Evolutionary conservation across 768 basidiomycete species (phyloP).

Genomic region (Termitomyces sp.): DNA sequence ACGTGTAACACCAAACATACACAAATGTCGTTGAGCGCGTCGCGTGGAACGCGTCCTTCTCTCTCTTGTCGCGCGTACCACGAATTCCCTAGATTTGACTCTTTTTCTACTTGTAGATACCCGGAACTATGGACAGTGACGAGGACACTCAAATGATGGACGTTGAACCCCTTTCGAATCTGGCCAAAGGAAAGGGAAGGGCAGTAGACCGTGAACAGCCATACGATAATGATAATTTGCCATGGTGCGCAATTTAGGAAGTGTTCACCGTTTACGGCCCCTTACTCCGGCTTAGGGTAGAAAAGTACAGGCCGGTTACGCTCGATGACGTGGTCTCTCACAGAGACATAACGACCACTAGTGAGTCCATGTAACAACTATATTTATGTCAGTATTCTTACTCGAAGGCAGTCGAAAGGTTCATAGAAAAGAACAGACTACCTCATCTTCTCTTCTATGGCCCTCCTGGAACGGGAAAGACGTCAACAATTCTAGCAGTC

Average conservation of each 20-base stretch:
- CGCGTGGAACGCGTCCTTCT: slow-evolving; percentile 15
- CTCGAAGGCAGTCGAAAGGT: slow-evolving; percentile 76
- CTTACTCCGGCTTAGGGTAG: slow-evolving; percentile 65
- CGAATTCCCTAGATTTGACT: not conserved
- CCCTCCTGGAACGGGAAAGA: slow-evolving; percentile 98
- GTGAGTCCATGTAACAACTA: slow-evolving; percentile 48
- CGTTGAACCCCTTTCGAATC: slow-evolving; percentile 33
- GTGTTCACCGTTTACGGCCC: not conserved
- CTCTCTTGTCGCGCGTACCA: no score
- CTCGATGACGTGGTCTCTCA: slow-evolving; percentile 96
- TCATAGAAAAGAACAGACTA: slow-evolving; percentile 91
- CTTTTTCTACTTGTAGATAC: not conserved
- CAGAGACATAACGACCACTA: slow-evolving; percentile 91
- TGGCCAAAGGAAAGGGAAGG: slow-evolving; percentile 74
- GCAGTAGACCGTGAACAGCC: slow-evolving; percentile 41
- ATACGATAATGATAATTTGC: slow-evolving; percentile 66
- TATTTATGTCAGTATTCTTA: slow-evolving; percentile 12
- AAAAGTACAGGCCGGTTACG: slow-evolving; percentile 93
- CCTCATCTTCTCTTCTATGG: slow-evolving; percentile 98
- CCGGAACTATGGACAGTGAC: slow-evolving; percentile 52
- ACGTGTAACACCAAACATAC: slow-evolving; percentile 6
- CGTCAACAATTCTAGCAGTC: slow-evolving; percentile 94
- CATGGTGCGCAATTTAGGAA: slow-evolving; percentile 56
- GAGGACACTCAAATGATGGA: slow-evolving; percentile 55
- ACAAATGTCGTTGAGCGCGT: slow-evolving; percentile 11